These are phyloP conservation scores for Claviceps sp. DNA, from an alignment of 2,329 filamentous ascomycete genomes.

Conservation along the genomic window DNA sequence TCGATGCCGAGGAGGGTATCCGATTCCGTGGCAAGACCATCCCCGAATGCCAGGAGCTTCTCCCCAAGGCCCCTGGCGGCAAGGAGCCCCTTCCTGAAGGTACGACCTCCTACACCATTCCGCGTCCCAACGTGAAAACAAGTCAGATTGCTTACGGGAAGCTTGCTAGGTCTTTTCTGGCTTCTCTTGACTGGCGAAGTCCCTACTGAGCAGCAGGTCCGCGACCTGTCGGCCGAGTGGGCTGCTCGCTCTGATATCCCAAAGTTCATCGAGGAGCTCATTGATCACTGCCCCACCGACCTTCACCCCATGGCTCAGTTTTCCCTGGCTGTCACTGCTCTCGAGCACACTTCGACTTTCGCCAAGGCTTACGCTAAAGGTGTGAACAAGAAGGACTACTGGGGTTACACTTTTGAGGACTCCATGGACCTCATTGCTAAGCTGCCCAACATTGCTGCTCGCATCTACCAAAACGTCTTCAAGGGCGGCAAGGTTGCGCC, in stretches of 20 bases:
- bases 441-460: conserved; percentile 92
- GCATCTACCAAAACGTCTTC: conserved; percentile 99
- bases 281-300: conserved; percentile 97
- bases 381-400: conserved; percentile 99
- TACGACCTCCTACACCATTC: conserved; percentile 20
- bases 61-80: conserved; percentile 93
- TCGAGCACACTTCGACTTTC: conserved; percentile 96
- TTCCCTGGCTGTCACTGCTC: conserved; percentile 91
- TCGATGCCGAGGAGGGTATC: conserved; percentile 98
- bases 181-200: conserved; percentile 96
- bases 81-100: conserved; percentile 94
- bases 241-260: conserved; percentile 92
- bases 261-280: conserved; percentile 98
- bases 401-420: conserved; percentile 98
- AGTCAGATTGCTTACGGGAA: neutral
- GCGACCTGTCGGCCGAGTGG: conserved; percentile 96
- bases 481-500: conserved; percentile 97
- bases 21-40: conserved; percentile 99
- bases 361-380: conserved; percentile 98
- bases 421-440: conserved; percentile 99
- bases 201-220: conserved; percentile 94
- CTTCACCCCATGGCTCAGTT: conserved; percentile 99
- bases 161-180: conserved; percentile 78
- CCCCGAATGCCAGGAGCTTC: conserved; percentile 93
- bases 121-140: neutral